Percentiles rank a stretch among this genome's conserved stretches.
Evolutionary conservation across 208 protist species (phyloP).

Genomic region (Trypanosoma boissoni): DNA sequence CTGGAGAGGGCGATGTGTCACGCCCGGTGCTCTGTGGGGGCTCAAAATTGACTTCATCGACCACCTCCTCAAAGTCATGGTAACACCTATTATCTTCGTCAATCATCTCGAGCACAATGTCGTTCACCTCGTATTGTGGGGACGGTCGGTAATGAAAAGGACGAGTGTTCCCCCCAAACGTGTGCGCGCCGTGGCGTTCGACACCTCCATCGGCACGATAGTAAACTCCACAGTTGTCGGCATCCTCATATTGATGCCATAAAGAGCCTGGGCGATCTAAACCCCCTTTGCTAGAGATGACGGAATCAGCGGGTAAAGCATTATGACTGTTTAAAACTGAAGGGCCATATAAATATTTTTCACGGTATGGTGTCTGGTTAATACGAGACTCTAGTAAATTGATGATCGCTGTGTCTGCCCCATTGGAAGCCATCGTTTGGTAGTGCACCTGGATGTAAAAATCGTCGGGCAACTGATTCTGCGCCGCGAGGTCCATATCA

Average conservation of each 20-base stretch:
- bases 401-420: slow-evolving; percentile 46
- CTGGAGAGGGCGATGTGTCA: slow-evolving; percentile 6
- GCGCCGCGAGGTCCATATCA: slow-evolving; percentile 69
- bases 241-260: slow-evolving; percentile 5
- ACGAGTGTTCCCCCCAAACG: slow-evolving; percentile 1
- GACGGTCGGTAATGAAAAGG: background rate
- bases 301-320: too few species aligned
- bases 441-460: slow-evolving; percentile 75
- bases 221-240: slow-evolving; percentile 37
- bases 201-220: slow-evolving; percentile 49
- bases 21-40: slow-evolving; percentile 18
- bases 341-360: slow-evolving; percentile 38
- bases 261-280: slow-evolving; percentile 13
- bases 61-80: slow-evolving; percentile 49
- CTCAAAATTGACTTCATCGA: slow-evolving; percentile 37
- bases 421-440: slow-evolving; percentile 23
- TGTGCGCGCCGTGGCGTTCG: background rate
- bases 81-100: slow-evolving; percentile 56
- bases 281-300: background rate
- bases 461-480: slow-evolving; percentile 48
- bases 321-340: too few species aligned
- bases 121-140: slow-evolving; percentile 16
- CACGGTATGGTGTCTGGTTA: slow-evolving; percentile 64
- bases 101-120: slow-evolving; percentile 18
- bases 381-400: slow-evolving; percentile 51